These are phyloP conservation scores for Mucor mucedo DNA, from an alignment of 371 early-diverging fungal genomes.

Conservation along the genomic window DNA sequence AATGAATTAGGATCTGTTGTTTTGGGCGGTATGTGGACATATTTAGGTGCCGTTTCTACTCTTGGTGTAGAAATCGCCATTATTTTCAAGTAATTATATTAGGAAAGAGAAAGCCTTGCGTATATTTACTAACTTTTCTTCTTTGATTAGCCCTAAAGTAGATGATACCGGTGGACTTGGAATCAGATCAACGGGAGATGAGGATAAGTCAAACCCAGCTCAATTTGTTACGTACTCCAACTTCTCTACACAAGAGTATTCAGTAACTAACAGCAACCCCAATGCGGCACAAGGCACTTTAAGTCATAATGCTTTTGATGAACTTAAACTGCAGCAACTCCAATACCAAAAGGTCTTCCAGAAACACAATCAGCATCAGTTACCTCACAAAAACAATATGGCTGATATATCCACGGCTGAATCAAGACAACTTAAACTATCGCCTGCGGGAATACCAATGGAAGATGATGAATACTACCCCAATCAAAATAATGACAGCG, in stretches of 20 bases:
- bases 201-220: slow-evolving; percentile 18
- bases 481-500: background rate
- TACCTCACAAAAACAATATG: slow-evolving; percentile 7
- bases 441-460: slow-evolving; percentile 15
- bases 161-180: slow-evolving; percentile 23
- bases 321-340: slow-evolving; percentile 31
- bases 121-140: background rate
- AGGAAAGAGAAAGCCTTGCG: background rate
- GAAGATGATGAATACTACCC: slow-evolving; percentile 12
- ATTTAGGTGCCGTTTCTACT: slow-evolving; percentile 26
- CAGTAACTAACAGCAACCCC: slow-evolving; percentile 4
- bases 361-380: slow-evolving; percentile 26
- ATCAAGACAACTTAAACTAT: slow-evolving; percentile 15
- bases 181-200: slow-evolving; percentile 25
- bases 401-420: slow-evolving; percentile 5
- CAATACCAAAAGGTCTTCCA: slow-evolving; percentile 35
- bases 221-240: slow-evolving; percentile 29
- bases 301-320: slow-evolving; percentile 29
- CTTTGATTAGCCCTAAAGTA: slow-evolving; percentile 22
- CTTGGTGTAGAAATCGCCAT: slow-evolving; percentile 28
- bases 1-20: slow-evolving; percentile 22
- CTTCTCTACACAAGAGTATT: slow-evolving; percentile 30
- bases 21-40: slow-evolving; percentile 34
- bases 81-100: slow-evolving; percentile 23
- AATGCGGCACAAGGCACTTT: slow-evolving; percentile 17